Percentiles rank a stretch among this genome's conserved stretches.
phyloP scores from a whole-genome alignment of 192 early-diverging fungal species.

The Allomyces arbusculus region DNA sequence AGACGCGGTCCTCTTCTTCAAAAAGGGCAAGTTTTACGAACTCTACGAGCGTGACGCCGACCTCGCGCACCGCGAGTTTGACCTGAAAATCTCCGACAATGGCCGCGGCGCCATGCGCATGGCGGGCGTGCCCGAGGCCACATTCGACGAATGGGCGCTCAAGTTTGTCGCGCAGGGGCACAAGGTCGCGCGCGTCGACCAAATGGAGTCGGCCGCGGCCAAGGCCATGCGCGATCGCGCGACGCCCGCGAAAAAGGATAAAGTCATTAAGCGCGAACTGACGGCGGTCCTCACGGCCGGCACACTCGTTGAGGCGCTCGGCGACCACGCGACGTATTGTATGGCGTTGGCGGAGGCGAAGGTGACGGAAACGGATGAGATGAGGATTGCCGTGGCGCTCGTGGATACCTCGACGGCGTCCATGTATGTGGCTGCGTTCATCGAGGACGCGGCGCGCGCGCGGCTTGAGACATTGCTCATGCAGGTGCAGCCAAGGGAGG shows the following conservation, averaged over 20 bases:
- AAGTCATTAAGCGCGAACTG: conserved; percentile 66
- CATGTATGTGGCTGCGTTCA: conserved; percentile 56
- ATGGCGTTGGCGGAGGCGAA: conserved; percentile 27
- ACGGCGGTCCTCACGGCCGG: conserved; percentile 72
- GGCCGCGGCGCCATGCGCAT: conserved; percentile 90
- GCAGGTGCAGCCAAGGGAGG: conserved; percentile 77
- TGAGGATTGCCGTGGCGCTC: conserved; percentile 61
- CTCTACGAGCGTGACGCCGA: conserved; percentile 98
- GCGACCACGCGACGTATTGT: conserved; percentile 84
- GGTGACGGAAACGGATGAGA: no score
- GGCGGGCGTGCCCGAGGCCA: conserved; percentile 88
- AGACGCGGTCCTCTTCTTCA: not conserved
- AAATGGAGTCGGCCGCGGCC: conserved; percentile 84
- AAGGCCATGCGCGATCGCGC: conserved; percentile 74
- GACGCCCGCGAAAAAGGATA: conserved; percentile 33
- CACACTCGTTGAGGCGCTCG: conserved; percentile 75
- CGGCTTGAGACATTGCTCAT: conserved; percentile 80
- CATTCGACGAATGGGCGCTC: conserved; percentile 86
- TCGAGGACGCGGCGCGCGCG: conserved; percentile 74
- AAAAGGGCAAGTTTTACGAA: conserved; percentile 21
- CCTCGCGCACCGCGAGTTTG: conserved; percentile 87
- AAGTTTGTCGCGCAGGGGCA: conserved; percentile 90
- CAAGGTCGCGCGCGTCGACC: conserved; percentile 92
- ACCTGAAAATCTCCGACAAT: conserved; percentile 76
- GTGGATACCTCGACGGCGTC: conserved; percentile 90